phyloP scores from a whole-genome alignment of 192 early-diverging fungal genomes.

The Gaertneriomyces semiglobifer region DNA sequence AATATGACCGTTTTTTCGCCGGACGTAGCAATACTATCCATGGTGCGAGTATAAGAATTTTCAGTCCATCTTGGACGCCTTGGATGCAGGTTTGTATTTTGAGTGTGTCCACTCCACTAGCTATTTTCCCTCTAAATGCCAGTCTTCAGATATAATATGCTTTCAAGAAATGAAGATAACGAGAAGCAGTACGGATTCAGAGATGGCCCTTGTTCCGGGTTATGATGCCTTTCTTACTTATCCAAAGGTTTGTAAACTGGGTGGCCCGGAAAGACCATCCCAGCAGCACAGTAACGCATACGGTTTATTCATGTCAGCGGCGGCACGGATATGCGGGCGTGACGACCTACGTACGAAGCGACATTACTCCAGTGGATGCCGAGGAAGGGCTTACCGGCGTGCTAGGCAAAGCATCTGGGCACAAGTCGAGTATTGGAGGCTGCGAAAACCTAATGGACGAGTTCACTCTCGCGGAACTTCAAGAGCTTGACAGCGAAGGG shows the following conservation, averaged over 20 bases:
- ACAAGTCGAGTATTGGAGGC: slow-evolving; percentile 22
- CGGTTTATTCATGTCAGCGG: slow-evolving; percentile 5
- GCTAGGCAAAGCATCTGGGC: slow-evolving; percentile 8
- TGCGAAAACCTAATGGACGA: slow-evolving; percentile 26
- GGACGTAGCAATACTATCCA: slow-evolving; percentile 25
- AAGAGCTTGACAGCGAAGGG: slow-evolving; percentile 67
- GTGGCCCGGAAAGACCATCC: background rate
- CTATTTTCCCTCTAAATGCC: too few relatives aligned
- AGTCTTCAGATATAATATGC: slow-evolving; percentile 58
- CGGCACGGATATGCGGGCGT: slow-evolving; percentile 67
- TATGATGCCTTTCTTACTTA: slow-evolving; percentile 74
- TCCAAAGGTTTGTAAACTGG: slow-evolving; percentile 39
- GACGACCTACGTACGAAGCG: slow-evolving; percentile 57
- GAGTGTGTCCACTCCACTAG: slow-evolving; percentile 2
- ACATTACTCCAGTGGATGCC: slow-evolving; percentile 48
- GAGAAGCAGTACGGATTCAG: slow-evolving; percentile 51
- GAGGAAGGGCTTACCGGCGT: slow-evolving; percentile 70
- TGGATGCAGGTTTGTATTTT: slow-evolving; percentile 20
- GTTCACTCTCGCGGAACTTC: slow-evolving; percentile 37
- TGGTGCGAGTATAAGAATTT: slow-evolving; percentile 25
- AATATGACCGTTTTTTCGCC: background rate
- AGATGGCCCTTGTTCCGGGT: slow-evolving; percentile 60
- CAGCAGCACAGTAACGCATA: background rate
- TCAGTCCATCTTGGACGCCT: slow-evolving; percentile 16
- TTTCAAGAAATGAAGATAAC: slow-evolving; percentile 77